Evolutionary conservation across 2,329 filamentous ascomycete genomes (phyloP), one percentile per base, ranked within the genome.

Genomic region (Colletotrichum gloeosporioides): DNA sequence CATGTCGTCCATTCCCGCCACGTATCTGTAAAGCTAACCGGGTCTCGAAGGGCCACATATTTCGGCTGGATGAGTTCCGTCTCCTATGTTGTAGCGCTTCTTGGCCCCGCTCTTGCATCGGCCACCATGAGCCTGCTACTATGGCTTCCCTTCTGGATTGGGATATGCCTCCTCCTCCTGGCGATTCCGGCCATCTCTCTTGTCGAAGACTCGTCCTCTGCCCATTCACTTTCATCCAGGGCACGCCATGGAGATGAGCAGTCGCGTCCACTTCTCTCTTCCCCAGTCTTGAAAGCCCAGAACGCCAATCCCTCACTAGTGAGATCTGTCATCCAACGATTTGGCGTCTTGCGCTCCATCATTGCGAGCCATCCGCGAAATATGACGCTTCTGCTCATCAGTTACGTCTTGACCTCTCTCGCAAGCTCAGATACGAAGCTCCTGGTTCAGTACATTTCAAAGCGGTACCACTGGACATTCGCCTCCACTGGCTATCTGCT

Each of bases 391-490:
- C 78, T 89, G 3, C 84, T 89, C 2, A 65, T 83, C 64, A 86
- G 85, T 78, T 88, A 89, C 79, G 83, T 89, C 69, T 84, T 89
- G 72, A 87, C 87, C 2, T 87, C 88, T 15, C 83, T 89, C 18
- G 88, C 88, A 8, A 89, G 87, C 79, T 88, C 88, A 27, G 88
- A 90, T 77, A 89, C 88, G 18, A 89, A 89, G 73, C 83, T 90
- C 1, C 82, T 89, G 8, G 83, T 88, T 3, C 87, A 89, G 73
- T 89, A 89, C 77, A 89, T 89, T 77, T 89, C 88, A 0, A 88
- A 85, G 76, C 83, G 88, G 1, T 89, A 89, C 55, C 69, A 79
- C 25, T 89, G 88, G 88, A 84, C 82, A 0, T 89, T 90, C 75
- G 84, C 87, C 3, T 83, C 83, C 1, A 87, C 88, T 0, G 88